A percentile compares a stretch with the other conserved stretches of the same genome.
phyloP scores from a whole-genome alignment of 2,329 filamentous ascomycete genomes.

The Alternaria gaisen region DNA sequence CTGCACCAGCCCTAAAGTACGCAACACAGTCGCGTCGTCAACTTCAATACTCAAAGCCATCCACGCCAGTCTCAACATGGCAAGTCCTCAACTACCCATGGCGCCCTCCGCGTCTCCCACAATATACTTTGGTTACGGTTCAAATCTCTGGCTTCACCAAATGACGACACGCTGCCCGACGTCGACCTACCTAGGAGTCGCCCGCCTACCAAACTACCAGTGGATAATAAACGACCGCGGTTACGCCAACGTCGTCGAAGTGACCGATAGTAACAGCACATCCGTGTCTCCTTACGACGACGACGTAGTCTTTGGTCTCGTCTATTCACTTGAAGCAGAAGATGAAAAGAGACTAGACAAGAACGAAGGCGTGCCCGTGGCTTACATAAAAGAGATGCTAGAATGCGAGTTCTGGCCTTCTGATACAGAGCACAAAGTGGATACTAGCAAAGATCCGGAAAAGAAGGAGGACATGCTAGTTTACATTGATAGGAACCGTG shows the following conservation, averaged over 20 bases:
- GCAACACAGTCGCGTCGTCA: not conserved
- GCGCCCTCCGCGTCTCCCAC: constrained; percentile 25
- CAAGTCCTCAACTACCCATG: not conserved
- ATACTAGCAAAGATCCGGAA: constrained; percentile 28
- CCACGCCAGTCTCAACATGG: constrained; percentile 13
- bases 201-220: constrained; percentile 63
- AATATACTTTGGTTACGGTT: constrained; percentile 76
- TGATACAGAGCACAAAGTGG: constrained; percentile 19
- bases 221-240: constrained; percentile 75
- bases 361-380: constrained; percentile 69
- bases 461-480: constrained; percentile 59
- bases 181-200: constrained; percentile 66
- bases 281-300: not conserved
- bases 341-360: constrained; percentile 46
- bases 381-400: constrained; percentile 65
- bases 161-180: constrained; percentile 69
- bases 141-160: constrained; percentile 72
- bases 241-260: constrained; percentile 71
- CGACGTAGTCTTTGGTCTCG: constrained; percentile 45
- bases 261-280: constrained; percentile 9
- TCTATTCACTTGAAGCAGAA: constrained; percentile 36
- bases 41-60: not conserved
- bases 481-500: constrained; percentile 64
- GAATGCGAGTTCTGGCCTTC: constrained; percentile 55
- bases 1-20: not conserved